Percentiles rank a stretch among this genome's conserved stretches.
Evolutionary conservation across 805 yeast species (phyloP).

Genomic region (Yarrowia yakushimensis): DNA sequence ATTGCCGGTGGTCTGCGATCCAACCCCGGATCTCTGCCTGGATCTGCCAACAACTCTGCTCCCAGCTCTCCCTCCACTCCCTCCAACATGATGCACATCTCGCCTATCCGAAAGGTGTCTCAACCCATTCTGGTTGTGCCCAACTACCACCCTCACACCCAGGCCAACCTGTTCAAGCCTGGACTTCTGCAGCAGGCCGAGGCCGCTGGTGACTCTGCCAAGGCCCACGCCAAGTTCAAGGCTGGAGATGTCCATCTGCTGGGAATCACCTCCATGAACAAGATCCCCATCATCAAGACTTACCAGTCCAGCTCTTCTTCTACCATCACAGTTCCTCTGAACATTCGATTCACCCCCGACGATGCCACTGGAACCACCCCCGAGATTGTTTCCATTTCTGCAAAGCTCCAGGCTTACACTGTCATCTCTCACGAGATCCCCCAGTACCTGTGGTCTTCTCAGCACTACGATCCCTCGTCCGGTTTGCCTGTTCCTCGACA

Average conservation of each 20-base stretch:
- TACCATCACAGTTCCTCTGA: constrained; percentile 14
- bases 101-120: constrained; percentile 16
- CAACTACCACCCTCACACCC: constrained; percentile 22
- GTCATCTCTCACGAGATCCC: constrained; percentile 23
- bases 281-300: constrained; percentile 23
- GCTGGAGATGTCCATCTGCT: constrained; percentile 19
- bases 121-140: constrained; percentile 8
- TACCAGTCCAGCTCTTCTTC: constrained; percentile 14
- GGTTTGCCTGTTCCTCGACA: constrained; percentile 16
- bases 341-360: constrained; percentile 16
- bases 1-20: constrained; percentile 22
- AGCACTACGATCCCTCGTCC: constrained; percentile 19
- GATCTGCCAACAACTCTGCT: constrained; percentile 22
- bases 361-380: constrained; percentile 22
- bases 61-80: constrained; percentile 15
- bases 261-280: constrained; percentile 22
- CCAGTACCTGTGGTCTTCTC: constrained; percentile 23
- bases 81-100: background rate
- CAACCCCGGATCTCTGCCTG: constrained; percentile 21
- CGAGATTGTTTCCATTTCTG: constrained; percentile 20
- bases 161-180: constrained; percentile 25
- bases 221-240: constrained; percentile 24
- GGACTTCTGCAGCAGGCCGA: constrained; percentile 23
- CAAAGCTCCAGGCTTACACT: constrained; percentile 20
- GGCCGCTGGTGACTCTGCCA: constrained; percentile 13